Percentiles rank a stretch among this genome's conserved stretches.
phyloP scores from a whole-genome alignment of 1,284 basidiomycete genomes.

The Ustilago trichophora region DNA sequence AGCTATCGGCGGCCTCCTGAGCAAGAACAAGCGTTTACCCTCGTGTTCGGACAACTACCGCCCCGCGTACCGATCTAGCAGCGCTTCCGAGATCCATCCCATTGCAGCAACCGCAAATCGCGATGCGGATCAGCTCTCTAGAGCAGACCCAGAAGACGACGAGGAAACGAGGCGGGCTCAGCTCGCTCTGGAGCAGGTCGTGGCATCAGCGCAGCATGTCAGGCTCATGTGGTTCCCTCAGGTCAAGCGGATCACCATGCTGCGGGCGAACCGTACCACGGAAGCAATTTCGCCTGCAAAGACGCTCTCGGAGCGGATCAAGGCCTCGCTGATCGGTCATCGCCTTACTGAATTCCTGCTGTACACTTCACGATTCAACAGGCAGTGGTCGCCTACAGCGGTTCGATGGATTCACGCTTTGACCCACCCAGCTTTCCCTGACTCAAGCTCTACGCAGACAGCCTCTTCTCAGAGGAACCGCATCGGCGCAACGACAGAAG shows the following conservation, averaged over 20 bases:
- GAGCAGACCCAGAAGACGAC: conserved; percentile 43
- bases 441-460: not conserved
- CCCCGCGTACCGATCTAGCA: conserved; percentile 21
- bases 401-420: conserved; percentile 46
- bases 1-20: conserved; percentile 49
- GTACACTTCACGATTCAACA: conserved; percentile 43
- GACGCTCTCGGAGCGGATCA: conserved; percentile 17
- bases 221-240: conserved; percentile 96
- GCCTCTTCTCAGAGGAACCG: not conserved
- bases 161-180: conserved; percentile 68
- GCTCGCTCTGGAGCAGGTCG: conserved; percentile 68
- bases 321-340: conserved; percentile 37
- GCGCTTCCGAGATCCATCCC: conserved; percentile 41
- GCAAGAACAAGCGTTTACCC: conserved; percentile 50
- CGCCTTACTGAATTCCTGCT: conserved; percentile 44
- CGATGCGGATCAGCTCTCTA: conserved; percentile 24
- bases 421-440: conserved; percentile 39
- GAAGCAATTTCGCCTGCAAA: conserved; percentile 67
- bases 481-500: conserved; percentile 31
- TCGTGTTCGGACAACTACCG: conserved; percentile 24
- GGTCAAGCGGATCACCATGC: conserved; percentile 77
- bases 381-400: conserved; percentile 20
- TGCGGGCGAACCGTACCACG: conserved; percentile 77
- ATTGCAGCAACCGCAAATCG: conserved; percentile 16
- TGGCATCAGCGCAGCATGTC: conserved; percentile 78